Evolutionary conservation across 306 rosid species (phyloP).

Genomic region (Vicia faba): DNA sequence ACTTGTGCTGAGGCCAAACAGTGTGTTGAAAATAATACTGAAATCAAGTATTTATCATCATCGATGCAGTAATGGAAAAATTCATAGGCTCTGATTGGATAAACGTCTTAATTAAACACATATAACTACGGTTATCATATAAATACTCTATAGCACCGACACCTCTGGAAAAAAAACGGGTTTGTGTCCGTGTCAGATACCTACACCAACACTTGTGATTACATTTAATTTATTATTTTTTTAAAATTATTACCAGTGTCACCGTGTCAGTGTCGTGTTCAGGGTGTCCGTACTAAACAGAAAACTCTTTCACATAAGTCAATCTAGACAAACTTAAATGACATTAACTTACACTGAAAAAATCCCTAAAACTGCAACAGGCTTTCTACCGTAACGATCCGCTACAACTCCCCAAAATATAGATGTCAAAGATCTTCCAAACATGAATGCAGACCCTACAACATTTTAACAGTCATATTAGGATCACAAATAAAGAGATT

Average conservation of each 20-base stretch:
- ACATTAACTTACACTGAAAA: constrained; percentile 56
- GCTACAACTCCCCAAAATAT: constrained; percentile 78
- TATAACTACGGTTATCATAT: not conserved
- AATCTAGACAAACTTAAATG: not conserved
- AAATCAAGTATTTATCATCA: constrained; percentile 10
- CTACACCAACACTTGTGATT: too few relatives aligned
- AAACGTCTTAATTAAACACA: not conserved
- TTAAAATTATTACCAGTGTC: too few relatives aligned
- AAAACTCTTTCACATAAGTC: not conserved
- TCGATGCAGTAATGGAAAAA: constrained; percentile 1
- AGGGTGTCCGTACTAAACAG: too few relatives aligned
- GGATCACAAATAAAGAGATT: constrained; percentile 14
- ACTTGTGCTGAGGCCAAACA: constrained; percentile 83
- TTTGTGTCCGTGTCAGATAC: too few relatives aligned
- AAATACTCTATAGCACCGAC: not conserved
- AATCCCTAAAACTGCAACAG: constrained; percentile 62
- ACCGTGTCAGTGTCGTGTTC: too few relatives aligned
- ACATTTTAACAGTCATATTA: constrained; percentile 18
- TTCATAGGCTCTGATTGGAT: not conserved
- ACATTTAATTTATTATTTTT: too few relatives aligned
- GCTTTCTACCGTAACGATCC: constrained; percentile 89
- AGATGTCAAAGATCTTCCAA: constrained; percentile 84
- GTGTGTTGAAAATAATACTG: constrained; percentile 77
- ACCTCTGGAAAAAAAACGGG: too few relatives aligned
- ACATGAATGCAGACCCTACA: constrained; percentile 79